These are phyloP conservation scores for Pythium aristosporum DNA, from an alignment of 352 stramenopile species.

Conservation along the genomic window DNA sequence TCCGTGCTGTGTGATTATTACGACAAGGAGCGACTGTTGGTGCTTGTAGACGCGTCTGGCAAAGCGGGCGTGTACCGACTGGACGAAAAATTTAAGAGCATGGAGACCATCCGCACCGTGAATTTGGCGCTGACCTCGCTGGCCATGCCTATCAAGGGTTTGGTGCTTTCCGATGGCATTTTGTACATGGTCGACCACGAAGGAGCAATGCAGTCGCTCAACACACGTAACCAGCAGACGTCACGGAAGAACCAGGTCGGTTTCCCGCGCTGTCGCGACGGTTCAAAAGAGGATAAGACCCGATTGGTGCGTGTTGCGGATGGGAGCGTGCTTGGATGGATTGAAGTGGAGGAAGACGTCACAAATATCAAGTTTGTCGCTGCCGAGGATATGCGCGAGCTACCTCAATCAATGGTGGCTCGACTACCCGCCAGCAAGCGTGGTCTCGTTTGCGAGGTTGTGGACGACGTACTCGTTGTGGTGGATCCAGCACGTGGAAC, in stretches of 20 bases:
- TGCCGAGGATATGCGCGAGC: constrained; percentile 6
- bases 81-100: constrained; percentile 7
- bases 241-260: constrained; percentile 9
- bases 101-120: constrained; percentile 9
- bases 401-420: neutral
- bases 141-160: neutral
- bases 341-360: neutral
- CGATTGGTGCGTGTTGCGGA: constrained; percentile 3
- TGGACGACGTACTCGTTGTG: constrained; percentile 8
- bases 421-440: neutral
- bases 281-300: neutral
- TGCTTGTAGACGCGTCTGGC: neutral
- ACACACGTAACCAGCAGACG: constrained; percentile 12
- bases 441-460: neutral
- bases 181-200: constrained; percentile 10
- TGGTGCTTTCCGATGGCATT: constrained; percentile 6
- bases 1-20: constrained; percentile 3
- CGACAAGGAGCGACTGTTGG: constrained; percentile 10
- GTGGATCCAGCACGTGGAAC: constrained; percentile 23
- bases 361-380: constrained; percentile 4
- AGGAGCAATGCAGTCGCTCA: constrained; percentile 8
- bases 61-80: constrained; percentile 8
- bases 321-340: constrained; percentile 1
- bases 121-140: neutral
- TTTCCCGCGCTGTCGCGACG: neutral